A percentile compares a stretch with the other conserved stretches of the same genome.
Evolutionary conservation across 257 asterid species (phyloP).

Genomic region (Solanum verrucosum): DNA sequence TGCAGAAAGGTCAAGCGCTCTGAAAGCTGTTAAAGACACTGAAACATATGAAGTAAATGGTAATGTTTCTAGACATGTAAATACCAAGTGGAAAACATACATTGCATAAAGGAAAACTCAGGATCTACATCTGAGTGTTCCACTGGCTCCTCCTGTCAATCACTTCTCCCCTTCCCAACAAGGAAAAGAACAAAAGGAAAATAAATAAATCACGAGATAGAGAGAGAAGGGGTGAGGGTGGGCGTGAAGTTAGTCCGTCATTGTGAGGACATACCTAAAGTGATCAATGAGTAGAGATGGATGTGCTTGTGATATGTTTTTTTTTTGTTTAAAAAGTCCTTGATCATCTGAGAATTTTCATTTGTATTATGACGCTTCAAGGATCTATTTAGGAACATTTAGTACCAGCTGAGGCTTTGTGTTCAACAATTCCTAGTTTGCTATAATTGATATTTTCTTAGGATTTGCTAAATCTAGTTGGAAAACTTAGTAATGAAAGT

Average conservation of each 20-base stretch:
- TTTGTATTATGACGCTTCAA: neutral
- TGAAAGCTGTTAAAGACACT: conserved; percentile 72
- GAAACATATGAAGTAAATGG: conserved; percentile 86
- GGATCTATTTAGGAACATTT: neutral
- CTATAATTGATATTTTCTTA: neutral
- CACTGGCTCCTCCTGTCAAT: neutral
- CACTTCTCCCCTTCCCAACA: neutral
- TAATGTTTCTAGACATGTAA: conserved; percentile 17
- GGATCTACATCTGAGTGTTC: neutral
- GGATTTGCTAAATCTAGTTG: neutral
- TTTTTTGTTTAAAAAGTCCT: neutral
- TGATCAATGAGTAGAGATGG: neutral
- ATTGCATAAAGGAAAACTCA: neutral
- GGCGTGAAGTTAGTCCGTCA: neutral
- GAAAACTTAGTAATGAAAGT: neutral
- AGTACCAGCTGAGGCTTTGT: neutral
- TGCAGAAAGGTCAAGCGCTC: conserved; percentile 90
- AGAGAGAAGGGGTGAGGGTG: neutral
- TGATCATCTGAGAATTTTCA: neutral
- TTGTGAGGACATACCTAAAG: neutral
- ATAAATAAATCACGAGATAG: neutral
- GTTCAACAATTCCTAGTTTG: neutral
- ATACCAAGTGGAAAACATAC: neutral
- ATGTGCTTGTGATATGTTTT: neutral
- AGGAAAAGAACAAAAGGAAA: neutral